These are phyloP conservation scores for Stachybotrys chlorohalonatus DNA, from an alignment of 2,329 filamentous ascomycete genomes.

Conservation along the genomic window DNA sequence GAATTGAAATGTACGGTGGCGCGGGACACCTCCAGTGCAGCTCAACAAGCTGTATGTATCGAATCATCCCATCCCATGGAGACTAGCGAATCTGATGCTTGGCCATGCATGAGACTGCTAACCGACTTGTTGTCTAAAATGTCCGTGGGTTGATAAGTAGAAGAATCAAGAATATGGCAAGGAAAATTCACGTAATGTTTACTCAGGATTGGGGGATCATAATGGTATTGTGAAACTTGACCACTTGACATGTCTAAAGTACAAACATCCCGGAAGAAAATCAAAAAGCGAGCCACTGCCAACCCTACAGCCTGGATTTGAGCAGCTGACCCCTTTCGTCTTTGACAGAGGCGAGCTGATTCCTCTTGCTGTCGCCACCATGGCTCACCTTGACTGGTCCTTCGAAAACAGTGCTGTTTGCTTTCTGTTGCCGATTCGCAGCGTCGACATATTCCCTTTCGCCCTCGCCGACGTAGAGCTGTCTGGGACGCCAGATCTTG, in stretches of 20 bases:
- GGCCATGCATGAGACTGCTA: too few relatives aligned
- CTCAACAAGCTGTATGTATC: conserved; percentile 10
- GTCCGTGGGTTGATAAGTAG: too few relatives aligned
- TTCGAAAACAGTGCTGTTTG: conserved; percentile 21
- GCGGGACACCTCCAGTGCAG: conserved; percentile 35
- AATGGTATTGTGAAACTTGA: too few relatives aligned
- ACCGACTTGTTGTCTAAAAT: too few relatives aligned
- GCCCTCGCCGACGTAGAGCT: conserved; percentile 36
- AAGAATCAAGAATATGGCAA: too few relatives aligned
- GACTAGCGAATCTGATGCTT: too few relatives aligned
- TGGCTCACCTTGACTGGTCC: conserved; percentile 26
- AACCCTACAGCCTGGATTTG: conserved; percentile 12
- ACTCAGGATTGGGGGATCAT: too few relatives aligned
- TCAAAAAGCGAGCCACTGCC: background rate
- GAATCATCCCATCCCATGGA: too few relatives aligned
- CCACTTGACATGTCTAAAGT: too few relatives aligned
- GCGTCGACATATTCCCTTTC: conserved; percentile 34
- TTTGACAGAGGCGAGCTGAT: conserved; percentile 27
- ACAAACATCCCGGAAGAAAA: background rate
- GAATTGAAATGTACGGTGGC: conserved; percentile 46
- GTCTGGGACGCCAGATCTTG: conserved; percentile 41
- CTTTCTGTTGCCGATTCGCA: conserved; percentile 20
- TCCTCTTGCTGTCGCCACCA: conserved; percentile 32
- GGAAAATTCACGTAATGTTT: too few relatives aligned
- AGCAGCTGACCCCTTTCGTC: conserved; percentile 23